Base-by-base conservation (phyloP, 495 filamentous ascomycete species). In the Penicillium daleae region DNA sequence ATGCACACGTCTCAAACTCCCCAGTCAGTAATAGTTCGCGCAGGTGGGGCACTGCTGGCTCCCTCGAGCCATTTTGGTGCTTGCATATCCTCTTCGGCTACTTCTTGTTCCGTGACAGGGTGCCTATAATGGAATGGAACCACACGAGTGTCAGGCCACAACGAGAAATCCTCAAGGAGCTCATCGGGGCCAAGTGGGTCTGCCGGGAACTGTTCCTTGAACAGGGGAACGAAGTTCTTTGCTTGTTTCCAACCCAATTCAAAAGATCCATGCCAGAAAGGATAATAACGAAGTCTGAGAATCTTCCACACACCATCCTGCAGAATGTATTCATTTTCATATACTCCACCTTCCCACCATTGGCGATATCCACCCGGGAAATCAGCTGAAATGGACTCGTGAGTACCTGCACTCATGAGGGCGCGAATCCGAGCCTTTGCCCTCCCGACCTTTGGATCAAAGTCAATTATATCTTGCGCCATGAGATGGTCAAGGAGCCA, bases 281-380 rank as follows among this genome's bases (percentile, higher is more conserved):
- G 58, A 32, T 42, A 60, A 19, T 60, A 60, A 1, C 58, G 58
- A 27, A 60, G 35, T 10, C 58, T 33, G 3, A 60, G 58, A 17
- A 60, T 60, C 17, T 60, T 54, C 58, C 58, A 60, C 13, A 44
- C 35, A 13, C 49, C 58, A 54, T 33, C 35, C 37, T 60, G 49
- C 8, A 54, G 24, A 32, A 42, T 54, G 37, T 60, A 60, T 17
- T 60, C 58, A 19, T 54, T 60, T 22, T 60, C 58, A 33, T 60
- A 60, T 24, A 60, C 21, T 2, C 58, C 58, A 2, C 58, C 58
- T 44, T 60, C 58, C 49, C 49, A 60, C 58, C 58, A 60, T n/a
- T 60, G 58, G 2, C 58, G 22, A 12, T 53, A 35, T 3, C 58
- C 58, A 6, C 58, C 49, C 4, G 58, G 58, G 9, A 54, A 60